Conservation (phyloP, 306 rosid genomes). For the Vachellia collinsii region DNA sequence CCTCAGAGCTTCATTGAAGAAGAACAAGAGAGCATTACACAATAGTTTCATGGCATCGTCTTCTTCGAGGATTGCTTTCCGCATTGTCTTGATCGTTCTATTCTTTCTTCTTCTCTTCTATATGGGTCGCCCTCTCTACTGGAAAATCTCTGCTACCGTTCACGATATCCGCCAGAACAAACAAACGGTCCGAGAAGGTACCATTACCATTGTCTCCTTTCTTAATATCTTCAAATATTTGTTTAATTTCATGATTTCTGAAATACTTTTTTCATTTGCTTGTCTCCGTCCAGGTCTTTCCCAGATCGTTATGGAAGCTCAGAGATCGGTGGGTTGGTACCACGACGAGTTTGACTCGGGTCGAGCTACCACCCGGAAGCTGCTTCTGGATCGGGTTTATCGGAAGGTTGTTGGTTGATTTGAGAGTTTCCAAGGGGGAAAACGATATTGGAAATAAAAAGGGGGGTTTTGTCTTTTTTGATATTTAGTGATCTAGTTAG, state of each 20-base stretch:
- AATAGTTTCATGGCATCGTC: slow-evolving; percentile 52
- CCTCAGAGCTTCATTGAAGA: not conserved
- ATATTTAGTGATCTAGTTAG: slow-evolving; percentile 16
- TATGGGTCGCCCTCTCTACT: slow-evolving; percentile 76
- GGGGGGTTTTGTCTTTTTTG: not conserved
- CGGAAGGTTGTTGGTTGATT: slow-evolving; percentile 2
- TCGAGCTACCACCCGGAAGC: slow-evolving; percentile 29
- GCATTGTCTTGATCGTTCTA: slow-evolving; percentile 40
- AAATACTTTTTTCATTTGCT: not conserved
- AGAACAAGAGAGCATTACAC: no score
- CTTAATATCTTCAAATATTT: not conserved
- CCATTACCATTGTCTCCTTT: not conserved
- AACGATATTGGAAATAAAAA: not conserved
- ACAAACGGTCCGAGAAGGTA: slow-evolving; percentile 74
- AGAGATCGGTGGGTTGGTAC: slow-evolving; percentile 69
- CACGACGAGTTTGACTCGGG: slow-evolving; percentile 38
- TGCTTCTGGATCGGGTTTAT: slow-evolving; percentile 29
- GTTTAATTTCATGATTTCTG: not conserved
- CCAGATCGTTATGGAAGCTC: slow-evolving; percentile 70
- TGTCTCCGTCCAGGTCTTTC: slow-evolving; percentile 53
- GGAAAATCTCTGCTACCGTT: slow-evolving; percentile 69
- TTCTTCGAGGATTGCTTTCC: slow-evolving; percentile 54
- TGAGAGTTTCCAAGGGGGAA: not conserved
- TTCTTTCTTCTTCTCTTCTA: slow-evolving; percentile 57
- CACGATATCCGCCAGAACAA: slow-evolving; percentile 70